These are phyloP conservation scores for Colletotrichum theobromicola DNA, from an alignment of 2,329 filamentous ascomycete genomes.

Conservation along the genomic window DNA sequence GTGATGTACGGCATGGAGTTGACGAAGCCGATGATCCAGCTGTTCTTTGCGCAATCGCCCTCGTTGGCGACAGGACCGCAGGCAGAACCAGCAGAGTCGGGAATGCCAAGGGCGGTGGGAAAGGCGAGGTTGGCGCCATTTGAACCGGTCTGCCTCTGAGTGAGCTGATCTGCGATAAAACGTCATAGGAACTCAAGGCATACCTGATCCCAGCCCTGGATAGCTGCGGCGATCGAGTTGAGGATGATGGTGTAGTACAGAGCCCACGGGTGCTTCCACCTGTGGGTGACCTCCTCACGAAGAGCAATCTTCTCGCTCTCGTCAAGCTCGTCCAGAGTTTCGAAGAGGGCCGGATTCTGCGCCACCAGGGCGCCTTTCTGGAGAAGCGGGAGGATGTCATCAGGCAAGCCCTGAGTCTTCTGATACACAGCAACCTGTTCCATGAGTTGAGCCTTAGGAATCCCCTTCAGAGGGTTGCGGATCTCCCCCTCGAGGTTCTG, in stretches of 20 bases:
- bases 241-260: constrained; percentile 56
- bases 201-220: constrained; percentile 53
- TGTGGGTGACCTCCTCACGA: constrained; percentile 48
- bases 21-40: constrained; percentile 66
- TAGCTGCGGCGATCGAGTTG: constrained; percentile 58
- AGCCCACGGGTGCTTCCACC: constrained; percentile 53
- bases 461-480: constrained; percentile 54
- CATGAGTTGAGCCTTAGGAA: constrained; percentile 57
- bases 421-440: constrained; percentile 61
- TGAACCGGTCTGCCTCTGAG: constrained; percentile 40
- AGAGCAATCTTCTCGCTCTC: constrained; percentile 47
- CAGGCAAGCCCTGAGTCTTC: constrained; percentile 46
- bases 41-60: constrained; percentile 48
- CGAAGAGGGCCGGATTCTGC: constrained; percentile 51
- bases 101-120: constrained; percentile 48
- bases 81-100: constrained; percentile 30
- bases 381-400: constrained; percentile 48
- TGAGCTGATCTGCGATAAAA: background rate
- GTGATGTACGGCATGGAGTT: constrained; percentile 55
- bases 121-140: constrained; percentile 56
- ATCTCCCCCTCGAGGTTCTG: constrained; percentile 31
- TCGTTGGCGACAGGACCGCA: constrained; percentile 37
- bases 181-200: background rate
- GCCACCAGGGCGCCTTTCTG: constrained; percentile 59
- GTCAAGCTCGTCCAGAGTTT: constrained; percentile 50